A percentile compares a stretch with the other conserved stretches of the same genome.
These are phyloP conservation scores for Phyllosticta citrichinensis DNA, from an alignment of 2,329 filamentous ascomycete species.

Conservation along the genomic window DNA sequence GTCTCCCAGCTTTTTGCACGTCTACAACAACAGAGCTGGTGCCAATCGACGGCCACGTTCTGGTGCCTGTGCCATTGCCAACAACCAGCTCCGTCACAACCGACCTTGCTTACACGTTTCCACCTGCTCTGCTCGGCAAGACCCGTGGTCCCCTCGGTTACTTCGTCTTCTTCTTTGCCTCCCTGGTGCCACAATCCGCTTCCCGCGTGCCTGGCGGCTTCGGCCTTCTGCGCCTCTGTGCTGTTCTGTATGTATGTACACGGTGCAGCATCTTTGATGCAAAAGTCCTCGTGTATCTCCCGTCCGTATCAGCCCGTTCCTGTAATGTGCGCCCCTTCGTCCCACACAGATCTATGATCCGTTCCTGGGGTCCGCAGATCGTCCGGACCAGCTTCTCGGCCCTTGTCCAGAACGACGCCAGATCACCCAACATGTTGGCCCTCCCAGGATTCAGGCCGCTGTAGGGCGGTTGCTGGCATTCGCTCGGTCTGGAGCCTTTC, in stretches of 20 bases:
- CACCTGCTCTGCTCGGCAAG: background rate
- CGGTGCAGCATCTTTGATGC: slow-evolving; percentile 7
- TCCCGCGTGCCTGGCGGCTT: background rate
- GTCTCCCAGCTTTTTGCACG: background rate
- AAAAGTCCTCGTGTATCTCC: slow-evolving; percentile 11
- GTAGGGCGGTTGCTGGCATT: background rate
- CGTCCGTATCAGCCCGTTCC: slow-evolving; percentile 3
- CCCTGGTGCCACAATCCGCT: background rate
- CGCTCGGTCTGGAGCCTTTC: background rate
- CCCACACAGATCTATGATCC: slow-evolving; percentile 8
- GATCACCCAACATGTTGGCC: slow-evolving; percentile 9
- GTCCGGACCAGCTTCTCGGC: slow-evolving; percentile 2
- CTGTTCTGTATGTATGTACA: background rate
- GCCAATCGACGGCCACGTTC: background rate
- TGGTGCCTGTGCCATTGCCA: background rate
- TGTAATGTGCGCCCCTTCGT: background rate
- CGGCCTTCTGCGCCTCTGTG: background rate
- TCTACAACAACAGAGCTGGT: background rate
- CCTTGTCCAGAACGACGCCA: slow-evolving; percentile 5
- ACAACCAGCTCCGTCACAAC: background rate
- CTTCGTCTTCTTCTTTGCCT: background rate
- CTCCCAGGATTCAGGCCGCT: background rate
- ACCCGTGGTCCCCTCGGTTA: background rate
- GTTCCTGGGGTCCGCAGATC: slow-evolving; percentile 2
- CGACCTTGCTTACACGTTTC: background rate